Evolutionary conservation across 2,329 filamentous ascomycete species (phyloP), one percentile per base, ranked within the genome.

Genomic region (Pseudogymnoascus sp.): DNA sequence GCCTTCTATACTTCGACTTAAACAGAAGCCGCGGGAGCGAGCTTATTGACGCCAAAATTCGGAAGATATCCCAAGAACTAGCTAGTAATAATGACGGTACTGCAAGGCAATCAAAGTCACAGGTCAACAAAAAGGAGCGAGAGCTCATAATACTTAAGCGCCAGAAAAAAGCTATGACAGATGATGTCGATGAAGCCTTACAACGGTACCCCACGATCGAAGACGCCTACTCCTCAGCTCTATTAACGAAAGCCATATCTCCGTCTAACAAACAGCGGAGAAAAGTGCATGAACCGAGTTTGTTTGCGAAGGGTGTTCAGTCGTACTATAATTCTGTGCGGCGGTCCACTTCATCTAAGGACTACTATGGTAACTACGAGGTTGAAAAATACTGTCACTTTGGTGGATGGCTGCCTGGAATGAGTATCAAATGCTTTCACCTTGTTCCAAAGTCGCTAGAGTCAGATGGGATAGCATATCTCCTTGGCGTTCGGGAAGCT

Each of bases 401-500:
- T 26, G 59, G 57, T 37, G 36, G 41, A 35, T 63, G 60, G 62
- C 37, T 44, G 7, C 17, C 31, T 33, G 26, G n/a, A 5, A 41
- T 41, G n/a, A 2, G 3, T 11, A 36, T 62, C 31, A 62, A 63
- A 47, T 62, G 50, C 17, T 54, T 58, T 8, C 60, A 62, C 60
- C 31, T 63, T 1, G 60, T 63, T 9, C 62, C 60, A n/a, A 63
- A 63, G 26, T 62, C 54, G 13, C 26, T 63, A 1, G 54, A 62
- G 60, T 62, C 62, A 36, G 62, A 63, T 11, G 60, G 62, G 54
- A 50, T 63, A 15, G 60, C 60, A 35, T 62, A 63, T 60, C 60
- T 63, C 17, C 62, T 63, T n/a, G 62, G 62, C 26, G 62, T 63
- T 50, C 59, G 62, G 44, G 62, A 61, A 35, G 39, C n/a, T 37